Conservation (phyloP, 495 filamentous ascomycete genomes). For the Clohesyomyces aquaticus region DNA sequence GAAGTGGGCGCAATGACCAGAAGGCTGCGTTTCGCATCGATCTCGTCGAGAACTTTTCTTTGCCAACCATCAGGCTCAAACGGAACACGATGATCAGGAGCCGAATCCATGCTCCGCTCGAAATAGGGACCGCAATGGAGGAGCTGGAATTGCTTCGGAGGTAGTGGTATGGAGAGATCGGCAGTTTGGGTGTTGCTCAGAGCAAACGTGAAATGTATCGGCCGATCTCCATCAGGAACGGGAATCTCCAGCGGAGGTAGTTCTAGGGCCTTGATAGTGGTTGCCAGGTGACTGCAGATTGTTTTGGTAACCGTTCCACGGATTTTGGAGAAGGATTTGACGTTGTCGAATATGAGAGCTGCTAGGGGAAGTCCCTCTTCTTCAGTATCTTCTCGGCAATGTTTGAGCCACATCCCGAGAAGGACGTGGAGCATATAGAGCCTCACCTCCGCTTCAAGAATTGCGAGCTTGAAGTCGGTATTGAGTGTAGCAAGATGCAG, state of each 20-base stretch:
- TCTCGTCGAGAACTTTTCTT: slow-evolving; percentile 69
- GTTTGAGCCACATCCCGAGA: slow-evolving; percentile 43
- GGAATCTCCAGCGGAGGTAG: slow-evolving; percentile 43
- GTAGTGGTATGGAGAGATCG: slow-evolving; percentile 40
- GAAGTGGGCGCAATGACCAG: slow-evolving; percentile 80
- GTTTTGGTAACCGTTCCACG: slow-evolving; percentile 45
- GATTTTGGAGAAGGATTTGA: slow-evolving; percentile 28
- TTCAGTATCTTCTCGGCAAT: slow-evolving; percentile 37
- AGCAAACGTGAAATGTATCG: slow-evolving; percentile 49
- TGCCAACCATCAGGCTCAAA: slow-evolving; percentile 81
- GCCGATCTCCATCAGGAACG: slow-evolving; percentile 34
- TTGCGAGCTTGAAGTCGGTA: slow-evolving; percentile 34
- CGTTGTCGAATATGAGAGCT: slow-evolving; percentile 42
- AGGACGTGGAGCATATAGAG: slow-evolving; percentile 54
- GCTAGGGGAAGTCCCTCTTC: slow-evolving; percentile 36
- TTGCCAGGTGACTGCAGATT: slow-evolving; percentile 37
- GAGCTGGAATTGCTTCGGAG: slow-evolving; percentile 63
- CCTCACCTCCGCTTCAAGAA: slow-evolving; percentile 51
- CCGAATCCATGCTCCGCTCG: slow-evolving; percentile 71
- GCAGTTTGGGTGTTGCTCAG: slow-evolving; percentile 31
- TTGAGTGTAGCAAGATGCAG: slow-evolving; percentile 43
- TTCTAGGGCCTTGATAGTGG: slow-evolving; percentile 40
- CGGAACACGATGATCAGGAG: slow-evolving; percentile 64
- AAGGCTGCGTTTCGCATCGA: slow-evolving; percentile 68
- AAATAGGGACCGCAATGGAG: slow-evolving; percentile 70